Conservation (phyloP, 257 asterid genomes). For the Echium plantagineum region DNA sequence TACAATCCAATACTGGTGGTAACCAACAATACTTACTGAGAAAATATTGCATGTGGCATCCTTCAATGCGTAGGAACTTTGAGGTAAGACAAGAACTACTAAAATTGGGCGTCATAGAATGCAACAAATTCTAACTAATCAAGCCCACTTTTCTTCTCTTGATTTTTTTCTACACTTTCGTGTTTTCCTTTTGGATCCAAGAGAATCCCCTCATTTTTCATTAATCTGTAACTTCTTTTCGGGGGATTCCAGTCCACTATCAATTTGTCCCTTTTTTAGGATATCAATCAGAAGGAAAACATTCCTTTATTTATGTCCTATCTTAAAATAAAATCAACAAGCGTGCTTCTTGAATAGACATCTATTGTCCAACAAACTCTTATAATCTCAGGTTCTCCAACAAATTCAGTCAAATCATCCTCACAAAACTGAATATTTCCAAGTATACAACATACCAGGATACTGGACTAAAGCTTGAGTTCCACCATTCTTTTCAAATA, state of each 20-base stretch:
- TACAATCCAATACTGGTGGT: background rate
- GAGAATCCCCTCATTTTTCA: background rate
- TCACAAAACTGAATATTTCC: background rate
- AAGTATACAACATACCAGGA: slow-evolving; percentile 45
- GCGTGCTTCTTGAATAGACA: background rate
- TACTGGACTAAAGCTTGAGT: slow-evolving; percentile 74
- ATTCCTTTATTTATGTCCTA: too few relatives aligned
- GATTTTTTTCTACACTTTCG: too few relatives aligned
- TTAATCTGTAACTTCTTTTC: background rate
- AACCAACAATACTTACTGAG: background rate
- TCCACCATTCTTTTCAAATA: slow-evolving; percentile 83
- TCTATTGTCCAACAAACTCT: background rate
- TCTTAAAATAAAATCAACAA: too few relatives aligned
- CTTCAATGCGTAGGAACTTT: too few relatives aligned
- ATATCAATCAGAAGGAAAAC: too few relatives aligned
- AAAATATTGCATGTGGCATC: background rate
- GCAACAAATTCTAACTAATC: background rate
- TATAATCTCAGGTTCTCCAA: background rate
- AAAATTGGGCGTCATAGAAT: background rate
- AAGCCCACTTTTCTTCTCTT: background rate
- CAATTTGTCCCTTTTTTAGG: too few relatives aligned
- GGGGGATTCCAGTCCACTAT: too few relatives aligned
- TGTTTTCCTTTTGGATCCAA: background rate
- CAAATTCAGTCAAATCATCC: background rate
- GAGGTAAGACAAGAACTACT: background rate